Base-by-base conservation (phyloP, 2,329 filamentous ascomycete species). In the Talaromyces albobiverticillius region DNA sequence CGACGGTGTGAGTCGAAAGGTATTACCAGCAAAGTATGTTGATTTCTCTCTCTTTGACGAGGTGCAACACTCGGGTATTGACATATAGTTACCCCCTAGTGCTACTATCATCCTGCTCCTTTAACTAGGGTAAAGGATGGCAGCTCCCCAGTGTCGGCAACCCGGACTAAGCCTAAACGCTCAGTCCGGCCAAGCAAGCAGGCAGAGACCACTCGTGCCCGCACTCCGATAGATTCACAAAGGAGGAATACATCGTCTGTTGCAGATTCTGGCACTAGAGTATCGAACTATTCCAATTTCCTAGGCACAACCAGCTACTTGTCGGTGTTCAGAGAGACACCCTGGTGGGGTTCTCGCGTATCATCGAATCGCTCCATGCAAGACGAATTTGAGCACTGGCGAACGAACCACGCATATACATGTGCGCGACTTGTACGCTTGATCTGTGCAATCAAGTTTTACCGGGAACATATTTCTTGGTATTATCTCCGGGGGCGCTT, bases 91-190 rank as follows among this genome's bases (percentile, higher is more conserved):
- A 10, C 10, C 22, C 22, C 10, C 36, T n/a, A 54, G 52, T 54
- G 52, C 11, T 54, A 48, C 46, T 54, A 54, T 11, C 52, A 54
- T 40, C 52, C 52, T 42, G 52, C 52, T 40, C 52, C 52, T 22
- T 26, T 54, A 25, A 53, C 51, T 22, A 53, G 14, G n/a, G 22
- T 23, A 10, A 53, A 53, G 16, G 36, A 47, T 16, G n/a, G 43
- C 16, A 18, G n/a, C 10, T 25, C 26, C n/a, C 31, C 22, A 20
- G 13, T 32, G 1, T 36, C 41, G 20, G 18, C 14, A 16, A 22
- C 31, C 8, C 45, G 26, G 32, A 41, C 23, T 18, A 54, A 23
- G 26, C 11, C n/a, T 7, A 54, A 54, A 25, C 20, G 10, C 20
- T 23, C n/a, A 26, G 26, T 26, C 10, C 32, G 26, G 20, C 20